Percentiles rank a stretch among this genome's conserved stretches.
Conservation (phyloP, 139 green algal genomes). For the Yamagishiella unicocca region DNA sequence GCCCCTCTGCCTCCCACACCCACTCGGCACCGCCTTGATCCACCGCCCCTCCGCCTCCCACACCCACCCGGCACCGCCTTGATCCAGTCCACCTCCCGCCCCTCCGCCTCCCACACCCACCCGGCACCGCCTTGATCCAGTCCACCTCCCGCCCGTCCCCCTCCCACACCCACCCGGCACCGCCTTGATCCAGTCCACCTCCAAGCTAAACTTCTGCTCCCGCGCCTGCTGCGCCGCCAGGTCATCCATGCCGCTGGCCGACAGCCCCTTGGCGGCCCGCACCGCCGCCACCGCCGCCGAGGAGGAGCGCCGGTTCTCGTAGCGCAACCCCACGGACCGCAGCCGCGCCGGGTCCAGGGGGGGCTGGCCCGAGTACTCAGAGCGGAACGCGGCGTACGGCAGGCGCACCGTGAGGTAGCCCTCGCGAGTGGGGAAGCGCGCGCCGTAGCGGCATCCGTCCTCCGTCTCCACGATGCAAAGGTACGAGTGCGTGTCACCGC, state of each 20-base stretch:
- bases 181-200: conserved; percentile 89
- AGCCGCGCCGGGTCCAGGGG: conserved; percentile 59
- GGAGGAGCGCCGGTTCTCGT: conserved; percentile 29
- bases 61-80: too few relatives aligned
- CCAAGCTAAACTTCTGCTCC: conserved; percentile 39
- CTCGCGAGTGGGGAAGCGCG: conserved; percentile 75
- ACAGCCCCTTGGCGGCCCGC: conserved; percentile 22
- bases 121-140: conserved; percentile 87
- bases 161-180: conserved; percentile 50
- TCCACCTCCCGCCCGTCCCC: not conserved
- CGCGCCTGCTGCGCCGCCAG: not conserved
- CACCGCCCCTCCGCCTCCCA: too few relatives aligned
- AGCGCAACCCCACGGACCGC: conserved; percentile 48
- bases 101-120: conserved; percentile 38
- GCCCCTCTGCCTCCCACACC: not conserved
- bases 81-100: too few relatives aligned
- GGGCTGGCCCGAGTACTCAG: conserved; percentile 62
- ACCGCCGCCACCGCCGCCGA: not conserved
- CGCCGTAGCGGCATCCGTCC: conserved; percentile 65
- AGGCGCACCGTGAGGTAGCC: conserved; percentile 84
- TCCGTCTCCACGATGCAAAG: conserved; percentile 72
- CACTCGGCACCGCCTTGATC: too few relatives aligned
- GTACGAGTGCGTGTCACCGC: conserved; percentile 91
- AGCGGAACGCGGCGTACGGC: conserved; percentile 88
- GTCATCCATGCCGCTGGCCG: not conserved